phyloP scores from a whole-genome alignment of 106 monocot species.

The Allium cepa region DNA sequence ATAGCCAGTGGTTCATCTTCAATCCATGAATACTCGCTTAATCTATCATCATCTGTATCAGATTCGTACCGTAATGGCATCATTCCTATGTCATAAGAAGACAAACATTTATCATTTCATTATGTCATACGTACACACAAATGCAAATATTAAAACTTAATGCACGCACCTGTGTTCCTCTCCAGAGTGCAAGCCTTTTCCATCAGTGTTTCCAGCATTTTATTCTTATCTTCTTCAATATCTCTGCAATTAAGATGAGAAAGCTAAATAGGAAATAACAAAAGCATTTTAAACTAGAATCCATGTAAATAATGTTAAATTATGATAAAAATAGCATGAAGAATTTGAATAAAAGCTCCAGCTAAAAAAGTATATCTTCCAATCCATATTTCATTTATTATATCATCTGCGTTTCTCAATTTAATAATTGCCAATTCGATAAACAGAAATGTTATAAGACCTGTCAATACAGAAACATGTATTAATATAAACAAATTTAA shows the following conservation, averaged over 20 bases:
- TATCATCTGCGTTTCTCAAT: conserved; percentile 13
- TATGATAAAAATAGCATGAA: conserved; percentile 67
- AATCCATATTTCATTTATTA: conserved; percentile 41
- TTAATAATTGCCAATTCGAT: conserved; percentile 40
- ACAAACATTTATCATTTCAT: no score
- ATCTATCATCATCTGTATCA: conserved; percentile 19
- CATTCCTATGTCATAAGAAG: no score
- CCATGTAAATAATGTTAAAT: no score
- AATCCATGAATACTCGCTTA: conserved; percentile 58
- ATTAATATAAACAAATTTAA: not conserved
- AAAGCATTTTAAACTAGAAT: no score
- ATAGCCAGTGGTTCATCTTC: no score
- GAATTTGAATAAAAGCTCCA: conserved; percentile 46
- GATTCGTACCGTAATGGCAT: no score
- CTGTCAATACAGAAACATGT: conserved; percentile 11
- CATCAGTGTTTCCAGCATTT: conserved; percentile 54
- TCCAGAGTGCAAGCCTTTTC: conserved; percentile 57
- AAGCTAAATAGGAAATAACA: no score
- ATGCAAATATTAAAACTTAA: no score
- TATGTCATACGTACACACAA: no score
- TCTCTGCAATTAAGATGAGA: conserved; percentile 31
- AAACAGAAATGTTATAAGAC: conserved; percentile 53
- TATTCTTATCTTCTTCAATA: conserved; percentile 61
- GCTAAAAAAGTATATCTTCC: conserved; percentile 47
- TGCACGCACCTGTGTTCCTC: conserved; percentile 28